phyloP scores from a whole-genome alignment of 257 asterid genomes.

The Ocimum tenuiflorum region DNA sequence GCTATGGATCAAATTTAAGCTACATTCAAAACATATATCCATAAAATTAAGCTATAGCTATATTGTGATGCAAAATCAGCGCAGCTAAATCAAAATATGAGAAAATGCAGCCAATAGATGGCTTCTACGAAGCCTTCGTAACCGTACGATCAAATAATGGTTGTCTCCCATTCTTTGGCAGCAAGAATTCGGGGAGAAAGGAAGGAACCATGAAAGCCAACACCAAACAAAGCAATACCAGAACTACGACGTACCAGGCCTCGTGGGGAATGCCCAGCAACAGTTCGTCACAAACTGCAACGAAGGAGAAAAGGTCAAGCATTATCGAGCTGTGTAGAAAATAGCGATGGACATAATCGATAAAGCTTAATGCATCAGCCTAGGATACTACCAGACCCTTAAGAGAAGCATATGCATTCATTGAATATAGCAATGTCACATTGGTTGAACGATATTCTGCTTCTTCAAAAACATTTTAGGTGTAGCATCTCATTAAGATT shows the following conservation, averaged over 20 bases:
- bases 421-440: not conserved
- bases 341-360: not conserved
- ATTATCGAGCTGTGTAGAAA: not conserved
- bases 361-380: too few species aligned
- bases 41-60: not conserved
- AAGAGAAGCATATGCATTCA: not conserved
- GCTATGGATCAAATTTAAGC: too few species aligned
- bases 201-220: constrained; percentile 52
- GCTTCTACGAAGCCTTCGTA: constrained; percentile 43
- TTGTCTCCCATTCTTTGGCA: constrained; percentile 41
- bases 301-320: constrained; percentile 1
- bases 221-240: constrained; percentile 54
- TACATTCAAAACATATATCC: not conserved
- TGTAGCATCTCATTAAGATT: not conserved
- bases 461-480: too few species aligned
- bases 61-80: not conserved
- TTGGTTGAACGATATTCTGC: too few species aligned
- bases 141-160: constrained; percentile 17
- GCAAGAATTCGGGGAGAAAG: constrained; percentile 54
- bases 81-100: too few species aligned
- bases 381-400: too few species aligned
- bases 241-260: constrained; percentile 64
- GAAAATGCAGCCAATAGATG: not conserved
- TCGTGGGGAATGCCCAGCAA: constrained; percentile 67
- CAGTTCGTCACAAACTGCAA: constrained; percentile 85